Base-by-base conservation (phyloP, 352 stramenopile species). In the Phytopythium helicoides region DNA sequence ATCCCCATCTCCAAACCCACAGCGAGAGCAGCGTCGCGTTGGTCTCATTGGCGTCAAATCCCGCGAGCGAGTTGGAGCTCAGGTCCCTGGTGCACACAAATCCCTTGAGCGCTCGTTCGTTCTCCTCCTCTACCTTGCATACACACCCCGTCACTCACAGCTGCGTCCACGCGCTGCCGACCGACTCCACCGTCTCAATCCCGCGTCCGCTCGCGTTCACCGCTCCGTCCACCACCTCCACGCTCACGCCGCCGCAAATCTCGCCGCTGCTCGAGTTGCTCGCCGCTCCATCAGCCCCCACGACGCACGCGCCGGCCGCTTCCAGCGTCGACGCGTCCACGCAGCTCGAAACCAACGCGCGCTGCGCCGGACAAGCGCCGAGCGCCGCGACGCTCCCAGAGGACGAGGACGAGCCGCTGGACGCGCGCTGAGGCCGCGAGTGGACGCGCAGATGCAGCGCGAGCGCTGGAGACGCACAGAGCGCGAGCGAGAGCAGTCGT, bases 11-110 rank as follows among this genome's bases (percentile, higher is more conserved):
- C 4, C 12, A 28, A 18, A 51, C 46, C 10, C 25, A 52, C 46
- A 52, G 46, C 19, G 31, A 34, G 14, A 22, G 12, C 11, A 52
- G 46, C 14, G 33, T 44, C n/a, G 37, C 6, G 19, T 52, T 52
- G 1, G 10, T 35, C 10, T 3, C 22, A 35, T 35, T 22, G 9
- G 9, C 34, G 19, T 14, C 16, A 23, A 52, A 52, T 7, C 22
- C n/a, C 19, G 31, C 22, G 19, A 52, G 46, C 1, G 46, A 52
- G 16, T 52, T 52, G 19, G 46, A 34, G 46, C 46, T 52, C 46
- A 52, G 42, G 31, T 52, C 46, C 1, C 46, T 52, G 33, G 8
- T 15, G 21, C 19, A 52, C 14, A 47, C 1, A 21, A 46, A n/a
- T 7, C 36, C 25, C 12, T 3, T 50, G 23, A 39, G 26, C 10